Percentiles rank a stretch among this genome's conserved stretches.
Evolutionary conservation across 495 filamentous ascomycete genomes (phyloP).

Genomic region (Neurospora cerealis): DNA sequence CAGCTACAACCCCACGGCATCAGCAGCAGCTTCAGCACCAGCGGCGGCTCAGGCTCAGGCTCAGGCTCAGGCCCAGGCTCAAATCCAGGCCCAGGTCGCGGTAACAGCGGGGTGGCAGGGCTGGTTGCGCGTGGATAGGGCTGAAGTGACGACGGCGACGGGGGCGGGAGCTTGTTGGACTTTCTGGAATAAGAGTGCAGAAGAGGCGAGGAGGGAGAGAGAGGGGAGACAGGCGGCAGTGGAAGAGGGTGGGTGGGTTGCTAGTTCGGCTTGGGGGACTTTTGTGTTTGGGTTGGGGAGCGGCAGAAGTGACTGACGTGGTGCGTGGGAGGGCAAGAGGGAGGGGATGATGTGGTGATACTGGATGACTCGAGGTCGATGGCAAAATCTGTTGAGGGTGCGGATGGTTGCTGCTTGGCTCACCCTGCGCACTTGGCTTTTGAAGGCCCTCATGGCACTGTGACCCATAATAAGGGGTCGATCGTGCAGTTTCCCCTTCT

Average conservation of each 20-base stretch:
- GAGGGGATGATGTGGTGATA: not conserved
- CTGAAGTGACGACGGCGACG: slow-evolving; percentile 15
- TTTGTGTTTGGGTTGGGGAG: slow-evolving; percentile 10
- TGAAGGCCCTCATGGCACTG: not conserved
- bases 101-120: slow-evolving; percentile 37
- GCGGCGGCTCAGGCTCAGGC: too few species aligned
- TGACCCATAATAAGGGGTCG: not conserved
- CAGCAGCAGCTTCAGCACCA: not conserved
- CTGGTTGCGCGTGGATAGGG: slow-evolving; percentile 37
- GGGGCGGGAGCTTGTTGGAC: not conserved
- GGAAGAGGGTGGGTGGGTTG: slow-evolving; percentile 17
- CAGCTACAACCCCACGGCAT: not conserved
- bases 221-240: slow-evolving; percentile 12
- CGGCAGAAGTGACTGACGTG: not conserved
- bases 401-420: not conserved
- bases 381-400: not conserved
- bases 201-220: slow-evolving; percentile 12
- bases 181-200: slow-evolving; percentile 10
- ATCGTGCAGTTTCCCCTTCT: not conserved
- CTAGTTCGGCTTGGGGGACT: slow-evolving; percentile 16
- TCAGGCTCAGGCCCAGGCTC: too few species aligned
- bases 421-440: not conserved
- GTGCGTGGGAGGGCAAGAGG: not conserved
- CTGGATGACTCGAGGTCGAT: not conserved
- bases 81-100: slow-evolving; percentile 13